These are phyloP conservation scores for Pseudogymnoascus pannorum DNA, from an alignment of 2,329 filamentous ascomycete genomes.

Conservation along the genomic window DNA sequence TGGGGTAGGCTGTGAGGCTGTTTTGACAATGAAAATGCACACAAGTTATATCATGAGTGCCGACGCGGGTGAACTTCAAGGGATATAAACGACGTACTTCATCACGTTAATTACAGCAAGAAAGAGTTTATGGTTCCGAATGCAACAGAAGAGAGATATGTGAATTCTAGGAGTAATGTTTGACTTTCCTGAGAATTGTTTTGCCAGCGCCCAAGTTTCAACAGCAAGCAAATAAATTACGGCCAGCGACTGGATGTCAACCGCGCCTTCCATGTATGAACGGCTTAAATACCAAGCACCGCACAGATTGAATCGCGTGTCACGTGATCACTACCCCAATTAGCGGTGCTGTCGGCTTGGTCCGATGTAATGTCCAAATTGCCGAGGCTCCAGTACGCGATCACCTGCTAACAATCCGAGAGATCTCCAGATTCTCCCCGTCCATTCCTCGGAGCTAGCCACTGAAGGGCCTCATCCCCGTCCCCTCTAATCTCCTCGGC, in stretches of 20 bases:
- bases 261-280: background rate
- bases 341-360: background rate
- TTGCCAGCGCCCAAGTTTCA: background rate
- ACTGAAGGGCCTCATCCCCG: slow-evolving; percentile 6
- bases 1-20: background rate
- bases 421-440: slow-evolving; percentile 1
- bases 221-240: background rate
- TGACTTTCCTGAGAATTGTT: slow-evolving; percentile 1
- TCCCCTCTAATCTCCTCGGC: slow-evolving; percentile 12
- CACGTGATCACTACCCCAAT: background rate
- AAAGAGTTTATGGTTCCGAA: background rate
- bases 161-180: background rate
- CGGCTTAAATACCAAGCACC: background rate
- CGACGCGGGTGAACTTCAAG: background rate
- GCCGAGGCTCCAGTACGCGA: slow-evolving; percentile 3
- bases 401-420: slow-evolving; percentile 6
- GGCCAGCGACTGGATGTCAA: background rate
- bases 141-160: background rate
- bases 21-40: background rate
- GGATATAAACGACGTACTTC: background rate
- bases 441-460: background rate
- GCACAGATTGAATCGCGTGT: background rate
- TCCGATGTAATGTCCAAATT: slow-evolving; percentile 4
- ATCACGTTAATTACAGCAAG: background rate
- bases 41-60: background rate